Evolutionary conservation across 176 grass and related monocot genomes (phyloP).

Genomic region (Tillandsia fasciculata): DNA sequence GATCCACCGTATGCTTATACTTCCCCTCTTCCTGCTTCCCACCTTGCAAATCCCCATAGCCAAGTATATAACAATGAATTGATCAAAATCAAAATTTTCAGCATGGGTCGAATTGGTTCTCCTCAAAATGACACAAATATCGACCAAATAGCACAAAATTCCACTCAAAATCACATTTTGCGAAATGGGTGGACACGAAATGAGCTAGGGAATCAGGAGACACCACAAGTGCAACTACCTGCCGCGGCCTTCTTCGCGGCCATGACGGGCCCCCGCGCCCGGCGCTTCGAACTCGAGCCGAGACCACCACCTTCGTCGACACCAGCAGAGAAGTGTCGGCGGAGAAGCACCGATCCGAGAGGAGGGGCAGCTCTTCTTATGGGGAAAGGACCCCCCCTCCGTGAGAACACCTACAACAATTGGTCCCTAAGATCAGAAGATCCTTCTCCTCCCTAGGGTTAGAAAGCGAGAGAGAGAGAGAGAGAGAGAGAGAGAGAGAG

Average conservation of each 20-base stretch:
- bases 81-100: neutral
- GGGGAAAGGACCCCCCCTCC: neutral
- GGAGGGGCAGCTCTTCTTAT: neutral
- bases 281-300: constrained; percentile 42
- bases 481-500: neutral
- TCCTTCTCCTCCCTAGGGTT: neutral
- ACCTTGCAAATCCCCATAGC: constrained; percentile 33
- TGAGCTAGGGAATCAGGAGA: neutral
- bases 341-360: constrained; percentile 36
- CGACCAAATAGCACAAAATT: neutral
- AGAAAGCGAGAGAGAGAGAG: neutral
- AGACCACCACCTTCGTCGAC: constrained; percentile 16
- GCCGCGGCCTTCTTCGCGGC: constrained; percentile 74
- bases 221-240: constrained; percentile 30
- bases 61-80: neutral
- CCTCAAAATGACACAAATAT: constrained; percentile 6
- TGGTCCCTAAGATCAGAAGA: neutral
- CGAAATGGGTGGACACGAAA: neutral
- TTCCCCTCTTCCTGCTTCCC: constrained; percentile 71
- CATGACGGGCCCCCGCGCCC: constrained; percentile 79
- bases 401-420: constrained; percentile 3
- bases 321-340: constrained; percentile 29
- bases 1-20: constrained; percentile 88
- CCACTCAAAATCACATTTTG: neutral
- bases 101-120: neutral